Conservation (phyloP, 148 eudicot genomes). For the Bassia scoparia region DNA sequence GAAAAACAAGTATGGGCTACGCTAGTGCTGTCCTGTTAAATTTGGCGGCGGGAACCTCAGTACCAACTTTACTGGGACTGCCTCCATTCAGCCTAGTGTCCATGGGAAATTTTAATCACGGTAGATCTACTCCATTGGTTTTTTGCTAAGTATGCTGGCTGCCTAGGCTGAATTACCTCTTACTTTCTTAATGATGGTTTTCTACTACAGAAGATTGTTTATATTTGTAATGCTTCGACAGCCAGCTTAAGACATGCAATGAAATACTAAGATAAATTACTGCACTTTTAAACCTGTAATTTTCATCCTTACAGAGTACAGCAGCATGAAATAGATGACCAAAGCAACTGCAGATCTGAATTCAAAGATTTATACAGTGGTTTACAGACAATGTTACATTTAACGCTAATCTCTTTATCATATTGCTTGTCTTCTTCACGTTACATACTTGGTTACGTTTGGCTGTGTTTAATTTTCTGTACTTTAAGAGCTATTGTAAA, state of each 20-base stretch:
- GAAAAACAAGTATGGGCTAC: background rate
- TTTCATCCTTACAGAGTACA: slow-evolving; percentile 13
- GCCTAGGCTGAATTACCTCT: too few relatives aligned
- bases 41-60: background rate
- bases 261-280: too few relatives aligned
- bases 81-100: too few relatives aligned
- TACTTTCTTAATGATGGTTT: too few relatives aligned
- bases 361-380: slow-evolving; percentile 12
- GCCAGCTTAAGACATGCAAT: too few relatives aligned
- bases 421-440: background rate
- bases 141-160: background rate
- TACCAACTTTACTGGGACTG: background rate
- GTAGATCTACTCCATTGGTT: background rate
- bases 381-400: slow-evolving; percentile 25
- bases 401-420: slow-evolving; percentile 4
- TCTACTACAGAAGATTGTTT: too few relatives aligned
- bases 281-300: background rate
- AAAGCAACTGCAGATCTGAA: slow-evolving; percentile 15
- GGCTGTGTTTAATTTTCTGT: slow-evolving; percentile 5
- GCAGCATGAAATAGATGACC: slow-evolving; percentile 8
- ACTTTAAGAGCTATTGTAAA: background rate
- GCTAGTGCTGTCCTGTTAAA: background rate
- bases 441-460: background rate
- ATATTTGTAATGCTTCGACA: too few relatives aligned
- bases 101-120: background rate